A percentile compares a stretch with the other conserved stretches of the same genome.
These are phyloP conservation scores for Syzygium oleosum DNA, from an alignment of 345 rosid species.

Conservation along the genomic window DNA sequence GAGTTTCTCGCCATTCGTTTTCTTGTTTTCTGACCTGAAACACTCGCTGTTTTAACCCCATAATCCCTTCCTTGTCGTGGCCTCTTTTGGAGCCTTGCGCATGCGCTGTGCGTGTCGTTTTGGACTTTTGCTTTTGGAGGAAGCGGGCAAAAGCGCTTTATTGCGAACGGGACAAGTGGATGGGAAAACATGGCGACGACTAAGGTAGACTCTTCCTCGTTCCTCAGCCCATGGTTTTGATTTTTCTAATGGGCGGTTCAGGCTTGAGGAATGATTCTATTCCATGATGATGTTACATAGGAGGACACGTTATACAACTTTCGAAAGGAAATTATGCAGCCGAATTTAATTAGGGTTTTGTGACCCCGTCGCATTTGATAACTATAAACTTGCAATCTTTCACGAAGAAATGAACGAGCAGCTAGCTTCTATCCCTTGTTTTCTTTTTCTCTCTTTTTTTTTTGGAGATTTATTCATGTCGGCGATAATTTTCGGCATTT, in stretches of 20 bases:
- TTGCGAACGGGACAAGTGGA: neutral
- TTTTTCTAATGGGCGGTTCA: neutral
- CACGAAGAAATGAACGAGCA: neutral
- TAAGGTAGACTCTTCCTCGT: neutral
- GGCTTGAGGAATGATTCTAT: neutral
- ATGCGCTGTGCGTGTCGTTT: neutral
- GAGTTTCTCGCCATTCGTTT: neutral
- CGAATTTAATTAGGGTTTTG: neutral
- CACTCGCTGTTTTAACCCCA: neutral
- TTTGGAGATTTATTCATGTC: neutral
- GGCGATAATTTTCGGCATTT: neutral
- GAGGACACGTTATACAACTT: neutral
- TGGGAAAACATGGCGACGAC: neutral
- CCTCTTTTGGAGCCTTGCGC: neutral
- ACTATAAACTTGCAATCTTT: neutral
- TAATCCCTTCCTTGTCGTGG: neutral
- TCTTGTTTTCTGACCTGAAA: neutral
- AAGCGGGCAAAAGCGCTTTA: neutral
- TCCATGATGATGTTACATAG: neutral
- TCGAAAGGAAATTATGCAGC: neutral
- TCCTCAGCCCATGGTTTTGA: neutral
- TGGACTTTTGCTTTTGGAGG: neutral
- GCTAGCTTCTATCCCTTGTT: neutral
- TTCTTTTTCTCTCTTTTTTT: neutral
- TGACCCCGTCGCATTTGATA: neutral